Evolutionary conservation across 345 rosid species (phyloP).

Genomic region (Boechera retrofracta): DNA sequence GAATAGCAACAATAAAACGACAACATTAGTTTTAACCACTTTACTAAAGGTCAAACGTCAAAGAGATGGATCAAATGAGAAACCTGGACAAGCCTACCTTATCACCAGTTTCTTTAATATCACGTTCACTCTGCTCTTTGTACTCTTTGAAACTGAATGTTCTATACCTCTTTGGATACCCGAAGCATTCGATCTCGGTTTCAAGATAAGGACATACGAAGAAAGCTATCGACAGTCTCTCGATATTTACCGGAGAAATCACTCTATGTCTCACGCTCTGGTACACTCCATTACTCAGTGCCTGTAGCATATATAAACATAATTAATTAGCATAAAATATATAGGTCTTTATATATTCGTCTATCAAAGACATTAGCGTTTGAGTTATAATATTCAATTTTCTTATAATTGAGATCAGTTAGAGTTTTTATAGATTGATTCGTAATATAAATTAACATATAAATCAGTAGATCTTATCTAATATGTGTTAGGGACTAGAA

Average conservation of each 20-base stretch:
- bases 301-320: conserved; percentile 45
- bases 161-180: conserved; percentile 53
- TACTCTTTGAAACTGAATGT: conserved; percentile 69
- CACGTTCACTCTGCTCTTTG: conserved; percentile 55
- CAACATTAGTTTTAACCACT: conserved; percentile 25
- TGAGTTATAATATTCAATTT: not conserved
- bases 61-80: conserved; percentile 40
- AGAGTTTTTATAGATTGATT: not conserved
- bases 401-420: not conserved
- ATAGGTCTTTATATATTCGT: not conserved
- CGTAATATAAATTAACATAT: not conserved
- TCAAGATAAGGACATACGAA: conserved; percentile 65
- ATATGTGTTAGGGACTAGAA: not conserved
- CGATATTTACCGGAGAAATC: conserved; percentile 52
- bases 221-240: conserved; percentile 67
- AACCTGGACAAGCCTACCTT: conserved; percentile 82
- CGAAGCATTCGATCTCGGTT: conserved; percentile 54
- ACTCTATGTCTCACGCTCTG: conserved; percentile 74
- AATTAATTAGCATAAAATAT: not conserved
- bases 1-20: conserved; percentile 14
- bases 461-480: not conserved
- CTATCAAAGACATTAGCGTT: not conserved
- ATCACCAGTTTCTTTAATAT: conserved; percentile 65
- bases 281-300: conserved; percentile 73
- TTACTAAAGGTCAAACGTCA: not conserved